Evolutionary conservation across 2,329 filamentous ascomycete species (phyloP).

Genomic region (Fusarium chlamydosporum): DNA sequence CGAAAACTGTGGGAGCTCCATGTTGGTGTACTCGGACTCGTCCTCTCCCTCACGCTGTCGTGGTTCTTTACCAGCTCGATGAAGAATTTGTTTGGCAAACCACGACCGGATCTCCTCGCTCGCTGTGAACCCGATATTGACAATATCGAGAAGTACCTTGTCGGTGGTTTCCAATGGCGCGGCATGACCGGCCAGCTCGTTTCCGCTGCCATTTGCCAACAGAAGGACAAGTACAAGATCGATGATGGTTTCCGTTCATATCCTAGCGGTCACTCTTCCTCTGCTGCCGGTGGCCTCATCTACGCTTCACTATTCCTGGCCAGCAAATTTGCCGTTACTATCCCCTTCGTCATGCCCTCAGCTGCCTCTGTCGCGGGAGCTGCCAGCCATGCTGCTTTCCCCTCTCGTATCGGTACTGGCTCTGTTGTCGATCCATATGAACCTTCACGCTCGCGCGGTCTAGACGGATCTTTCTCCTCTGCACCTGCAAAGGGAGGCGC

Average conservation of each 20-base stretch:
- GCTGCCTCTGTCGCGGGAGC: slow-evolving; percentile 62
- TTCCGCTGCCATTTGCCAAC: slow-evolving; percentile 80
- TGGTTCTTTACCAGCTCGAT: slow-evolving; percentile 88
- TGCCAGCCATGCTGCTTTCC: slow-evolving; percentile 77
- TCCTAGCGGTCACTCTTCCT: slow-evolving; percentile 68
- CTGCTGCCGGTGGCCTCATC: slow-evolving; percentile 82
- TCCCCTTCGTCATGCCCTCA: slow-evolving; percentile 75
- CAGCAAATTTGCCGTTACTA: slow-evolving; percentile 81
- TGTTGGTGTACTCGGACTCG: slow-evolving; percentile 85
- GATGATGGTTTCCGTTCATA: slow-evolving; percentile 90
- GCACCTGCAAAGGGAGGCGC: slow-evolving; percentile 48
- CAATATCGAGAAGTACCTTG: slow-evolving; percentile 70
- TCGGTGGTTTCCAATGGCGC: slow-evolving; percentile 72
- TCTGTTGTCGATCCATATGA: slow-evolving; percentile 58
- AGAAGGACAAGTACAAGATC: slow-evolving; percentile 71
- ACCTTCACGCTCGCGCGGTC: slow-evolving; percentile 41
- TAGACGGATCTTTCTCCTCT: slow-evolving; percentile 42
- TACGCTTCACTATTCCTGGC: slow-evolving; percentile 91
- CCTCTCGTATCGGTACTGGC: slow-evolving; percentile 71
- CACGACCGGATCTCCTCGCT: slow-evolving; percentile 84
- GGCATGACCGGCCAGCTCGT: slow-evolving; percentile 76
- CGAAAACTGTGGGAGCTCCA: slow-evolving; percentile 94
- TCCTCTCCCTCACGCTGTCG: slow-evolving; percentile 76
- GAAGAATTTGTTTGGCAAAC: slow-evolving; percentile 81
- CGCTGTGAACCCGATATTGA: slow-evolving; percentile 82